phyloP scores from a whole-genome alignment of 1,284 basidiomycete genomes.

The Sporisorium iseilematis-ciliati region DNA sequence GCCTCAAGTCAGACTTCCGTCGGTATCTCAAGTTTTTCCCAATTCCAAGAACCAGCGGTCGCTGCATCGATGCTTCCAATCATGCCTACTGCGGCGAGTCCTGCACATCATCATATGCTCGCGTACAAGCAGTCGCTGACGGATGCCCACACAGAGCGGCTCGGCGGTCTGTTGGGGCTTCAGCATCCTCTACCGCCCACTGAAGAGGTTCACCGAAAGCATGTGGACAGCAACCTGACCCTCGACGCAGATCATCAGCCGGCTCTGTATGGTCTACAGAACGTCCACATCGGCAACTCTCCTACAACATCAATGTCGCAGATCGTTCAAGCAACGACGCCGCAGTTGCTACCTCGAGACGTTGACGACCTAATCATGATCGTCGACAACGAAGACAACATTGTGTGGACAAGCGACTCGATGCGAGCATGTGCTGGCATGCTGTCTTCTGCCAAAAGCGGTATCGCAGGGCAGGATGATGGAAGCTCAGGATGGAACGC shows the following conservation, averaged over 20 bases:
- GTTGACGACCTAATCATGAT: slow-evolving; percentile 6
- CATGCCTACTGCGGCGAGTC: background rate
- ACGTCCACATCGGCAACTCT: background rate
- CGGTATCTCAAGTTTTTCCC: background rate
- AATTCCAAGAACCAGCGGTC: background rate
- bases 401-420: slow-evolving; percentile 8
- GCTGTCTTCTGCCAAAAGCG: background rate
- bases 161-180: slow-evolving; percentile 9
- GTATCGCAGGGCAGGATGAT: background rate
- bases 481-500: background rate
- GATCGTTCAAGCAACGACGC: background rate
- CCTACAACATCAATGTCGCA: background rate
- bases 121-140: slow-evolving; percentile 10
- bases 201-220: background rate
- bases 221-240: background rate
- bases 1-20: background rate
- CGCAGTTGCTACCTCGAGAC: background rate
- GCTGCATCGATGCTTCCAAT: background rate
- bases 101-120: slow-evolving; percentile 7
- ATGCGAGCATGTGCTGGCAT: slow-evolving; percentile 10
- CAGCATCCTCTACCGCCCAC: background rate
- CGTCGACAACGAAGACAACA: slow-evolving; percentile 6
- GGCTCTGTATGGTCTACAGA: background rate
- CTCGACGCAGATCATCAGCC: background rate
- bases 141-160: slow-evolving; percentile 8